Conservation (phyloP, 2,329 filamentous ascomycete species). For the Penicillium brevicompactum region DNA sequence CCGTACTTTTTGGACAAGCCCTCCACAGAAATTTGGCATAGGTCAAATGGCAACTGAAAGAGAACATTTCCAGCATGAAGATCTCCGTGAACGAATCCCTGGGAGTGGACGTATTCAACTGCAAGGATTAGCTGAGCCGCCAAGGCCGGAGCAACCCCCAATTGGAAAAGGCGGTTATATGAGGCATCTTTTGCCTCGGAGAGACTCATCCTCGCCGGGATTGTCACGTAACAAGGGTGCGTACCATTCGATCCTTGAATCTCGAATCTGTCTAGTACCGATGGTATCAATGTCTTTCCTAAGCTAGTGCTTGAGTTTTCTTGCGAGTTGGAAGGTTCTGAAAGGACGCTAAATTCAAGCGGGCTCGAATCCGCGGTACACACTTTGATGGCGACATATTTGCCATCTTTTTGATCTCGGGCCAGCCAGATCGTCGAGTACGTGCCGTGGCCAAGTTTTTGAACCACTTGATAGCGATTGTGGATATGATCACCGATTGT, state of each 20-base stretch:
- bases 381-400: slow-evolving; percentile 33
- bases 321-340: slow-evolving; percentile 3
- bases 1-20: slow-evolving; percentile 24
- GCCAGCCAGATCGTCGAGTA: slow-evolving; percentile 39
- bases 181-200: slow-evolving; percentile 15
- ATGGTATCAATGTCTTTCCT: slow-evolving; percentile 11
- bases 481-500: slow-evolving; percentile 31
- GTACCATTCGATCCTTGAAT: slow-evolving; percentile 18
- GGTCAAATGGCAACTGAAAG: slow-evolving; percentile 21
- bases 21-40: slow-evolving; percentile 21
- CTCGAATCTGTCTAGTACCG: slow-evolving; percentile 14
- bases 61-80: slow-evolving; percentile 42
- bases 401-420: slow-evolving; percentile 21
- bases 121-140: slow-evolving; percentile 27
- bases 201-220: slow-evolving; percentile 18
- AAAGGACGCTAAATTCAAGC: slow-evolving; percentile 15
- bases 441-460: slow-evolving; percentile 45
- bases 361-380: slow-evolving; percentile 25
- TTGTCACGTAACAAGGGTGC: slow-evolving; percentile 16
- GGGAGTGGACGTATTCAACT: slow-evolving; percentile 20
- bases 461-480: slow-evolving; percentile 40
- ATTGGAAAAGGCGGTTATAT: slow-evolving; percentile 18
- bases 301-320: background rate
- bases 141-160: slow-evolving; percentile 15
- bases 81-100: slow-evolving; percentile 39